Base-by-base conservation (phyloP, 1,284 basidiomycete species). In the Coniophora puteana region DNA sequence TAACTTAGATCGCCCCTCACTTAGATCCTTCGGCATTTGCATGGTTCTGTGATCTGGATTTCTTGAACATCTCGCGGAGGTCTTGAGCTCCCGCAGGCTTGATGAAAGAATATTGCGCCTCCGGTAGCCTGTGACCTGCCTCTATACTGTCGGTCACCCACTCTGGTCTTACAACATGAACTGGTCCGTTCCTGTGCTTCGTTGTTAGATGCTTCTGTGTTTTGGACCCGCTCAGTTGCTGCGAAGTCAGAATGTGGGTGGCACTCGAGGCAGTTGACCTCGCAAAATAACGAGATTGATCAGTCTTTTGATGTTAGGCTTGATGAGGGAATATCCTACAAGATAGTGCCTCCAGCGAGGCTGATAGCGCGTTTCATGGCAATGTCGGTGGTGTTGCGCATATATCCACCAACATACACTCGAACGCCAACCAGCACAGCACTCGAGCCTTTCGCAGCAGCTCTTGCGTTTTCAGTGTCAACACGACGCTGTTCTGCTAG, bases 161-260 rank as follows among this genome's bases (percentile, higher is more conserved):
- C 54, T 83, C 78, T 4, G 85, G 85, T 44, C 68, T 77, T 13
- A 87, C 80, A 37, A 87, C 71, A 40, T 79, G 69, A 18, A 67
- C 62, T 31, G 65, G 66, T n/a, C n/a, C n/a, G 36, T 56, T 66
- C 47, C 66, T 66, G 16, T 62, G 61, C 50, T 75, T 78, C 18
- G 62, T 58, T 25, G 69, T 74, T 37, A 87, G 57, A 36, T 80
- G 49, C 53, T 69, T 76, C 44, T 85, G 76, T 3, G 72, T 80
- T 58, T 87, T 86, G 12, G 76, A 73, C 11, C 70, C 81, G 53
- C 68, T 83, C 45, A 86, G 63, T 45, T 71, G 72, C 49, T 77
- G 77, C 8, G 84, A 87, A 8, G 83, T 84, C 28, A 88, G 49
- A 38, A 88, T 78, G 54, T 88, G 84, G 13, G 84, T 87, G 34